Evolutionary conservation across 345 rosid species (phyloP).

Genomic region (Gossypium raimondii): DNA sequence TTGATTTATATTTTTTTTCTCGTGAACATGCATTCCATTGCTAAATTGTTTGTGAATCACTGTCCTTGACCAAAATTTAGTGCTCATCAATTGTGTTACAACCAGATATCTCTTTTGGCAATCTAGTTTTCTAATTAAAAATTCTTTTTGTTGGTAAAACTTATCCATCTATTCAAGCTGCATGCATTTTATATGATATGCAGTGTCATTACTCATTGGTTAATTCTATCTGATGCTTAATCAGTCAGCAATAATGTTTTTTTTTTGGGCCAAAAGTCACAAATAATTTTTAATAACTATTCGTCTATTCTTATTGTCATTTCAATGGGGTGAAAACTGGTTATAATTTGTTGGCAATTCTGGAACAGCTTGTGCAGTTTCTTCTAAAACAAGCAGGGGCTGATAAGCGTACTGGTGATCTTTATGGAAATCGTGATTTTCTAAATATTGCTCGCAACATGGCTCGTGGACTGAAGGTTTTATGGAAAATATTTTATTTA

Average conservation of each 20-base stretch:
- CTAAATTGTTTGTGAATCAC: background rate
- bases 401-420: slow-evolving; percentile 92
- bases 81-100: background rate
- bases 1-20: background rate
- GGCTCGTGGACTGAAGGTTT: slow-evolving; percentile 99
- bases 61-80: background rate
- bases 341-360: slow-evolving; percentile 25
- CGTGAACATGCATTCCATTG: background rate
- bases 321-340: background rate
- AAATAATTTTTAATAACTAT: slow-evolving; percentile 6
- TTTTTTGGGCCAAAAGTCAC: background rate
- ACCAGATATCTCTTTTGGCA: background rate
- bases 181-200: background rate
- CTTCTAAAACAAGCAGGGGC: slow-evolving; percentile 95
- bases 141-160: background rate
- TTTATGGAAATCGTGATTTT: slow-evolving; percentile 89
- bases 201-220: background rate
- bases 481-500: slow-evolving; percentile 15
- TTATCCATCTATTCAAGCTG: background rate
- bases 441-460: slow-evolving; percentile 96
- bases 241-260: background rate
- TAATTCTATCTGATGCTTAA: slow-evolving; percentile 1
- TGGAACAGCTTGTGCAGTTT: slow-evolving; percentile 84
- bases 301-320: background rate
- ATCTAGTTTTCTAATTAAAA: slow-evolving; percentile 8